Evolutionary conservation across 73 alveolate genomes (phyloP), one percentile per base, ranked within the genome.

Genomic region (Paramecium sonneborni): DNA sequence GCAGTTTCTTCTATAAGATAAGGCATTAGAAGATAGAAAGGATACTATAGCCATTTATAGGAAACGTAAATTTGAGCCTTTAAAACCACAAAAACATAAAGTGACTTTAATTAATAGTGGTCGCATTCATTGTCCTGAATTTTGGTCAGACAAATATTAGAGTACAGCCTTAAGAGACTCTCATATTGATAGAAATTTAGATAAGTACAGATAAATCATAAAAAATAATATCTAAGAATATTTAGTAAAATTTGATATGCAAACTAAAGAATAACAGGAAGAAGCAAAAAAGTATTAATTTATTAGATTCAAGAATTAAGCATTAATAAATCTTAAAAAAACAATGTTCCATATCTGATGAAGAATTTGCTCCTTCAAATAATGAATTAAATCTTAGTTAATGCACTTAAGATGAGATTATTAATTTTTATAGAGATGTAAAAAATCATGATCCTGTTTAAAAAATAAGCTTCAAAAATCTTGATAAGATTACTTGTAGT

Each of bases 121-220:
- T 37, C 37, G 58, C 37, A 74, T 74, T 37, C 58, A 37, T n/a
- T 37, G 56, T 24, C 34, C 56, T 74, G 87, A 74, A 11, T 74
- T 74, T 34, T 74, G 87, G 87, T 74, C 87, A 37, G 87, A 74
- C 15, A 74, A 74, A 74, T 74, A 74, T 74, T 35, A 74, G 24
- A 39, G 87, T 38, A 74, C 56, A 15, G 87, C 58, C 10, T 74
- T 74, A 20, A 12, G 87, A 35, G 87, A 34, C 5, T 74, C 87
- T 11, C 58, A 74, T 37, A 74, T 74, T 34, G 58, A 74, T 37
- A 74, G 32, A 37, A 62, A 62, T 62, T 5, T 62, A 62, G 44
- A 62, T 4, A 62, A 62, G 9, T 62, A 62, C 9, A 26, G 84
- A 62, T 28, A 62, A 28, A 62, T 62, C 26, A 62, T 62, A 26